Conservation (phyloP, 2,329 filamentous ascomycete genomes). For the Graphilbum sp. region DNA sequence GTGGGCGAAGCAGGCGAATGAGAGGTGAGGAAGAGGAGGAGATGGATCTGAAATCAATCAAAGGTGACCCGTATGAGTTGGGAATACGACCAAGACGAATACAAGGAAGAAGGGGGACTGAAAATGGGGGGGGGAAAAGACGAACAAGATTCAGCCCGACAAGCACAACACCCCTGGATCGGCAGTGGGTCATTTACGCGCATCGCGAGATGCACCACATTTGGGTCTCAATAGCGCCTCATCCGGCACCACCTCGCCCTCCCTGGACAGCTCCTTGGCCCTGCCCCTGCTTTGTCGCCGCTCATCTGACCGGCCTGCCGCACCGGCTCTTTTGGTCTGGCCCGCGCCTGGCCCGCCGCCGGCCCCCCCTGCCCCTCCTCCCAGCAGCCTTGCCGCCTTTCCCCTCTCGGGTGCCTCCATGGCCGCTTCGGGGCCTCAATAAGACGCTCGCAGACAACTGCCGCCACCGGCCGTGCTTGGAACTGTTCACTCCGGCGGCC, state of each 20-base stretch:
- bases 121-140: no score
- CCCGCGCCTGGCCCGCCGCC: no score
- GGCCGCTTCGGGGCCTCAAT: conserved; percentile 3
- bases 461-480: background rate
- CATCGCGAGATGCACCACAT: conserved; percentile 8
- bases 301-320: background rate
- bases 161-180: no score
- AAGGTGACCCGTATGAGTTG: no score
- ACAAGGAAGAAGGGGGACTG: no score
- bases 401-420: background rate
- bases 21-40: background rate
- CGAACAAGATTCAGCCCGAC: no score
- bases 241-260: background rate
- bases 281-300: background rate
- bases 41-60: background rate
- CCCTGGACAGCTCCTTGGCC: background rate
- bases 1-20: background rate
- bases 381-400: background rate
- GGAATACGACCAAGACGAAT: no score
- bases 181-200: no score
- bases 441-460: background rate
- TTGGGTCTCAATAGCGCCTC: conserved; percentile 11
- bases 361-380: background rate
- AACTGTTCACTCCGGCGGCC: no score
- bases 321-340: no score